Evolutionary conservation across 2,329 filamentous ascomycete species (phyloP), one percentile per base, ranked within the genome.

Genomic region (Ophiostoma australiae): DNA sequence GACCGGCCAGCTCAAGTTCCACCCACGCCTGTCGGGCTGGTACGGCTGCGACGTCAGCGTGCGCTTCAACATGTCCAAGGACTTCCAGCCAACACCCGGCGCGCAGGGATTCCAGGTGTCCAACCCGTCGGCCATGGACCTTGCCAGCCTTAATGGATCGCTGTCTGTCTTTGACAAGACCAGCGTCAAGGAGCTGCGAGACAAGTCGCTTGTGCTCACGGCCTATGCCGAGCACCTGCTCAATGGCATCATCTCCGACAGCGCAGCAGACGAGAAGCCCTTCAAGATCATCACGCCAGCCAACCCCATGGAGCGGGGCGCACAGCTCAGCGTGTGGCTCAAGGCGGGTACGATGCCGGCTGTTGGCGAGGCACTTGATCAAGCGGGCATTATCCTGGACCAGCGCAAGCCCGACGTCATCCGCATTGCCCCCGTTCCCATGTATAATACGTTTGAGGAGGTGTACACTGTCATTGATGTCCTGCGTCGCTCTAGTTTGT

Each of bases 331-430:
- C 77, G 80, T 97, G 10, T 79, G 90, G 69, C 82, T 97, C 23
- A 81, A 85, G 23, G 84, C 87, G 0, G 92, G 90, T 0, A 44
- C 17, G 8, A 77, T 95, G 69, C 80, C 97, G 70, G 77, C 77
- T 7, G 87, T 96, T 2, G 84, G 88, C 72, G 81, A 82, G 63
- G 84, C 84, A 37, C 78, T 97, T 37, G 87, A 91, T 75, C 84
- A 86, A 15, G 85, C 86, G 1, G 91, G 90, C 0, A 88, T 95
- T 2, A 86, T 96, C 0, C 88, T 91, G 52, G 93, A 97, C 77
- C 91, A 95, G 84, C 84, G 93, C 72, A 92, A 91, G 78, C 93
- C 94, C 1, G 89, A 94, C 77, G 93, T 97, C 20, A 89, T 97
- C 69, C 84, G 93, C 1, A 88, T 96, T 1, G 92, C 93, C 1